Evolutionary conservation across 176 grass and related monocot species (phyloP), one percentile per base, ranked within the genome.

Genomic region (Oryza coarctata): DNA sequence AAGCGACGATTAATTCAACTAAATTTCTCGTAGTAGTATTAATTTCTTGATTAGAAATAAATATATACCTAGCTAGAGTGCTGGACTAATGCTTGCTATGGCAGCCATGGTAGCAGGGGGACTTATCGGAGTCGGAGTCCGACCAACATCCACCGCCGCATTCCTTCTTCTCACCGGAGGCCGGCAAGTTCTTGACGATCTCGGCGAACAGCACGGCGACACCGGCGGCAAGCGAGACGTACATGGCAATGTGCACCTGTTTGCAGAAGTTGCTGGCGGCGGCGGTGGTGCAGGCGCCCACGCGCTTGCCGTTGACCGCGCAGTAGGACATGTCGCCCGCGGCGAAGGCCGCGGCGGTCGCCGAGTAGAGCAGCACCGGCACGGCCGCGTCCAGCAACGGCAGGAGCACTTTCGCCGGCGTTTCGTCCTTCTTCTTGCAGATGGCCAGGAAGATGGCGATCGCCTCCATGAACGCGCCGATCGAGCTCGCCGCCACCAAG

Each of bases 281-380:
- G 17, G 22, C 22, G 35, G 33, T 60, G n/a, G 9, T 58, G 68
- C 88, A 89, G 67, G 86, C 23, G 67, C 73, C 82, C 43, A 89
- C 23, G 12, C 67, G 78, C 35, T 6, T 30, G 12, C 88, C 79
- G n/a, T n/a, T n/a, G 1, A 73, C 29, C 3, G 73, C 61, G 83
- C 88, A 89, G 88, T 82, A 89, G 67, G 34, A 61, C 45, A 89
- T 25, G 77, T 73, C 2, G 7, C 5, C 1, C 1, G 67, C 39
- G 22, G 78, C 88, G 83, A 89, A 82, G 1, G 73, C 77, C 0
- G 88, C 88, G 7, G 83, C 88, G 0, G 79, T 26, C 9, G 88
- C 38, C 29, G 88, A 78, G 83, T 82, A 89, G 73, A 89, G 83
- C 35, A 89, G 67, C 60, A 73, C 79, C 18, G 73, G 88, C 29